These are phyloP conservation scores for Pythium pyrilobum DNA, from an alignment of 352 stramenopile species.

Conservation along the genomic window DNA sequence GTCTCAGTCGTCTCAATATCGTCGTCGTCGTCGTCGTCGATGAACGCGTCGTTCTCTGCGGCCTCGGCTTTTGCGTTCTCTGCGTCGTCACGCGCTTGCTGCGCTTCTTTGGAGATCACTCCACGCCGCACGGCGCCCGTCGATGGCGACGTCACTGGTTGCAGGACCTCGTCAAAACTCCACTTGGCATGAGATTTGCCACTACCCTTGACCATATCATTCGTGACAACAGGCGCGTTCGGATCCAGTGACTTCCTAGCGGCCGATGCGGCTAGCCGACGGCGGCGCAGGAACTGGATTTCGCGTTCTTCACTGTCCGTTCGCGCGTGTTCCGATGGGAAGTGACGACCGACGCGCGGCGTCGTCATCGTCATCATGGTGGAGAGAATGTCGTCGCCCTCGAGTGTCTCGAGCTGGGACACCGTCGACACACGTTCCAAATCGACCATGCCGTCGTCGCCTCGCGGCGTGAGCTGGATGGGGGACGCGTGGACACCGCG, in stretches of 20 bases:
- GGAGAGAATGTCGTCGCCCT: slow-evolving; percentile 57
- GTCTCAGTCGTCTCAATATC: slow-evolving; percentile 46
- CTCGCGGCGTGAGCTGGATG: slow-evolving; percentile 4
- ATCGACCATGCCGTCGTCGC: slow-evolving; percentile 38
- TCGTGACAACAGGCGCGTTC: slow-evolving; percentile 24
- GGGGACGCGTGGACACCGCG: neutral
- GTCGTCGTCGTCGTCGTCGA: slow-evolving; percentile 42
- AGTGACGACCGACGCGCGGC: slow-evolving; percentile 34
- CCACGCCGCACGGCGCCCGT: slow-evolving; percentile 3
- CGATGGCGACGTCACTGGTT: slow-evolving; percentile 2
- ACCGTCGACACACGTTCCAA: slow-evolving; percentile 31
- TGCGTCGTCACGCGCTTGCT: slow-evolving; percentile 17
- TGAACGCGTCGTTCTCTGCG: slow-evolving; percentile 15
- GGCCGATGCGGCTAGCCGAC: slow-evolving; percentile 26
- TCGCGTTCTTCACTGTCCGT: slow-evolving; percentile 50
- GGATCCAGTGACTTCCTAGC: slow-evolving; percentile 21
- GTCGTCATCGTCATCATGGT: slow-evolving; percentile 39
- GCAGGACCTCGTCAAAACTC: slow-evolving; percentile 21
- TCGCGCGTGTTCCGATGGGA: slow-evolving; percentile 40
- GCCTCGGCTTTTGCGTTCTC: slow-evolving; percentile 14
- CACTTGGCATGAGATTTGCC: slow-evolving; percentile 5
- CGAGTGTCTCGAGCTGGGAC: slow-evolving; percentile 44
- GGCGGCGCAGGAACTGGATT: slow-evolving; percentile 33
- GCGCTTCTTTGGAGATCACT: slow-evolving; percentile 11
- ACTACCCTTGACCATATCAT: slow-evolving; percentile 1